Conservation (phyloP, 108 stramenopile species). For the Fragilariopsis cylindrus region DNA sequence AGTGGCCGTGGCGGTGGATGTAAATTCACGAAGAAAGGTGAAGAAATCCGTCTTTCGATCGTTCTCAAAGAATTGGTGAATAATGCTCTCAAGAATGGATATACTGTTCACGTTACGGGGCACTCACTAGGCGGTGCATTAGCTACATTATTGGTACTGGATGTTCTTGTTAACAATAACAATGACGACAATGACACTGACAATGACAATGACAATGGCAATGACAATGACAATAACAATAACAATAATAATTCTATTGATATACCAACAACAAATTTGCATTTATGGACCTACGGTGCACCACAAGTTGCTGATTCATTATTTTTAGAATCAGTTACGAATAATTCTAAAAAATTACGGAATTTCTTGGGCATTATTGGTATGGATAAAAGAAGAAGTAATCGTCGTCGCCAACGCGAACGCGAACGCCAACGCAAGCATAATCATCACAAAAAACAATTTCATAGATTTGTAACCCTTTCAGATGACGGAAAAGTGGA, state of each 20-base stretch:
- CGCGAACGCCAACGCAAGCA: not conserved
- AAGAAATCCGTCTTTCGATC: conserved; percentile 35
- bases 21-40: not conserved
- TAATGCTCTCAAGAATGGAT: conserved; percentile 29
- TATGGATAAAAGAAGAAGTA: too few relatives aligned
- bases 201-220: not conserved
- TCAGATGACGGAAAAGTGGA: conserved; percentile 37
- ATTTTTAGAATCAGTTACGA: conserved; percentile 40
- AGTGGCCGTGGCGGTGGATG: conserved; percentile 31
- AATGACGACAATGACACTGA: conserved; percentile 11
- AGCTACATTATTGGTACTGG: conserved; percentile 43
- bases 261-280: conserved; percentile 4
- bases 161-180: conserved; percentile 41
- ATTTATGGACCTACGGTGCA: conserved; percentile 58
- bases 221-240: not conserved
- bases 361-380: not conserved
- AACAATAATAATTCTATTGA: not conserved
- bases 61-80: conserved; percentile 33
- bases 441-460: not conserved
- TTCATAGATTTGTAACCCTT: conserved; percentile 38
- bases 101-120: conserved; percentile 45
- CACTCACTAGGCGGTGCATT: conserved; percentile 49
- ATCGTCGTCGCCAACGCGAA: not conserved
- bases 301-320: conserved; percentile 47
- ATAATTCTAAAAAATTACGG: not conserved